A percentile compares a stretch with the other conserved stretches of the same genome.
phyloP scores from a whole-genome alignment of 305 asterid species.

The Fraxinus nigra region DNA sequence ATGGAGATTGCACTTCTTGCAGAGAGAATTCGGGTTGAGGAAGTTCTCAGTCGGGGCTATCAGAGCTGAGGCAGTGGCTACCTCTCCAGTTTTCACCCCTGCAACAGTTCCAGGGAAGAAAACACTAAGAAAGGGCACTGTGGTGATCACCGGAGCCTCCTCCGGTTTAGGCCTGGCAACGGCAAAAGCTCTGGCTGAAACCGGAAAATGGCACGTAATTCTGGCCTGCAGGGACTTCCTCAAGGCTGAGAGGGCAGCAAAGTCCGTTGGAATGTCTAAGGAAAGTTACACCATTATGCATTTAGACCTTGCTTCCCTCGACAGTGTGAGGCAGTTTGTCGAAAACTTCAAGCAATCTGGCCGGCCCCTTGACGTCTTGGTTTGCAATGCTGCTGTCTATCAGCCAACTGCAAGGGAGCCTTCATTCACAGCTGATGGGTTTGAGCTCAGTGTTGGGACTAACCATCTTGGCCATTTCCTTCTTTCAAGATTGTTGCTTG shows the following conservation, averaged over 20 bases:
- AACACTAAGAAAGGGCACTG: conserved; percentile 69
- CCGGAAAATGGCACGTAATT: conserved; percentile 86
- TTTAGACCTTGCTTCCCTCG: conserved; percentile 81
- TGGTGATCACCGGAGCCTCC: conserved; percentile 84
- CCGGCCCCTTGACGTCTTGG: conserved; percentile 72
- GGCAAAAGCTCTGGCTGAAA: conserved; percentile 76
- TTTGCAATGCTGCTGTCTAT: conserved; percentile 90
- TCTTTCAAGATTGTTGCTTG: conserved; percentile 76
- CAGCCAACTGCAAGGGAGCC: conserved; percentile 91
- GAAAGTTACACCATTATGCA: conserved; percentile 87
- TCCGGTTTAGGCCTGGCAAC: conserved; percentile 92
- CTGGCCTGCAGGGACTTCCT: conserved; percentile 98
- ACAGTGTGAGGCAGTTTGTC: conserved; percentile 86
- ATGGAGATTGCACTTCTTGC: conserved; percentile 17
- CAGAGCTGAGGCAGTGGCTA: conserved; percentile 58
- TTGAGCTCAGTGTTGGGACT: conserved; percentile 92
- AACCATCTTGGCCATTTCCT: conserved; percentile 94
- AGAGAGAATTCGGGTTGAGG: conserved; percentile 42
- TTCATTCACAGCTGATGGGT: conserved; percentile 84
- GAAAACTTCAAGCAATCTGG: conserved; percentile 66
- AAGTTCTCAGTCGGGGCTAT: conserved; percentile 21
- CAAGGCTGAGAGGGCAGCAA: conserved; percentile 83
- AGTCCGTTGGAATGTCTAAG: conserved; percentile 71
- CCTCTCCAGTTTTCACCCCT: conserved; percentile 54
- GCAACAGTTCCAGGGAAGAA: conserved; percentile 64